Evolutionary conservation across 371 early-diverging fungal genomes (phyloP).

Genomic region (Lichtheimia ramosa): DNA sequence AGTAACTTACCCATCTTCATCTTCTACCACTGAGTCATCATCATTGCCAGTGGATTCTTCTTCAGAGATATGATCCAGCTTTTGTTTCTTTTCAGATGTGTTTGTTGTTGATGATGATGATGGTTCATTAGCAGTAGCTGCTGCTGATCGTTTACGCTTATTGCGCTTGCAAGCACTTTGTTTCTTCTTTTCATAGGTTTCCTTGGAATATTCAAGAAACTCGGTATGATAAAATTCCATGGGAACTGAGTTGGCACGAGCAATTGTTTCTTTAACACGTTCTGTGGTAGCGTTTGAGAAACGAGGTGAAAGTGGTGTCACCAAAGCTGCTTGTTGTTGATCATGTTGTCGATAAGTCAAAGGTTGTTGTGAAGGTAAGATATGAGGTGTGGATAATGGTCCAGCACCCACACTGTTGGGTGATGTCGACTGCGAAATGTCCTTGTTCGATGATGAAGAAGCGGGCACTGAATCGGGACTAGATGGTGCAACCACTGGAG

Average conservation of each 20-base stretch:
- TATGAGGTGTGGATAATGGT: neutral
- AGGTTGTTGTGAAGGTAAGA: conserved; percentile 2
- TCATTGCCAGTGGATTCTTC: neutral
- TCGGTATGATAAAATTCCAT: conserved; percentile 53
- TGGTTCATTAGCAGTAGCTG: conserved; percentile 19
- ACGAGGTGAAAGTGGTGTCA: conserved; percentile 12
- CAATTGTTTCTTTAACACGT: conserved; percentile 49
- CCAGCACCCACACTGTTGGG: neutral
- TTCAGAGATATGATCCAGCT: neutral
- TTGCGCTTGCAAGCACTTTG: conserved; percentile 2
- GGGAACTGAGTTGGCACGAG: conserved; percentile 46
- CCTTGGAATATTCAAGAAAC: conserved; percentile 48
- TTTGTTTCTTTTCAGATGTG: conserved; percentile 20
- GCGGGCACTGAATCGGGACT: conserved; percentile 41
- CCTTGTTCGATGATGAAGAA: conserved; percentile 27
- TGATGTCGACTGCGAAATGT: conserved; percentile 6
- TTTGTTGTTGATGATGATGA: too few relatives aligned
- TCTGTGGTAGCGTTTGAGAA: conserved; percentile 33
- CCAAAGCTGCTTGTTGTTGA: conserved; percentile 9
- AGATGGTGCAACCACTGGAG: conserved; percentile 7
- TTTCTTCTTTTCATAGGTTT: conserved; percentile 43
- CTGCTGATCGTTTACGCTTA: neutral
- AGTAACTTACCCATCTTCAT: neutral
- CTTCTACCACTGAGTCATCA: neutral
- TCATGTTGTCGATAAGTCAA: neutral